A percentile compares a stretch with the other conserved stretches of the same genome.
Evolutionary conservation across 106 monocot species (phyloP).

Genomic region (Dendrobium catenatum): DNA sequence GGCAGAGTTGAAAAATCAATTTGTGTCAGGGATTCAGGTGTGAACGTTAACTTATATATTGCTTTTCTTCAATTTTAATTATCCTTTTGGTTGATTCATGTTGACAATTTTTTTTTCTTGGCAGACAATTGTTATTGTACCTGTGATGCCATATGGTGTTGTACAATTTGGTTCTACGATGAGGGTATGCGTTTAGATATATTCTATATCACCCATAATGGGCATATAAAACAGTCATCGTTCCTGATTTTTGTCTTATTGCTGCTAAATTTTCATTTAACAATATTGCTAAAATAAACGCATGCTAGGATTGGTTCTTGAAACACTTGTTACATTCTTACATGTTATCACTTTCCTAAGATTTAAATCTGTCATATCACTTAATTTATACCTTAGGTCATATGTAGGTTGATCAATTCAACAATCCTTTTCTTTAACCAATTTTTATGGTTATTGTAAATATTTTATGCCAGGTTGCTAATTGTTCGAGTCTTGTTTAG

Average conservation of each 20-base stretch:
- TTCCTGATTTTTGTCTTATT: background rate
- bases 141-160: constrained; percentile 71
- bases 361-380: background rate
- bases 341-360: background rate
- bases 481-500: background rate
- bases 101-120: background rate
- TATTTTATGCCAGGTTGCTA: background rate
- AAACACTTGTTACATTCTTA: background rate
- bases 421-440: background rate
- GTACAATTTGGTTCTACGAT: constrained; percentile 72
- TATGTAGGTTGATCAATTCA: background rate
- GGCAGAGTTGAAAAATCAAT: constrained; percentile 49
- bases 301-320: background rate
- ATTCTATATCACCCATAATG: background rate
- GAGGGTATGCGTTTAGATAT: constrained; percentile 33
- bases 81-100: constrained; percentile 1
- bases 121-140: constrained; percentile 65
- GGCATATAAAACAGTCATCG: background rate
- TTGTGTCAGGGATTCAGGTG: constrained; percentile 61
- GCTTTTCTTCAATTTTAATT: background rate
- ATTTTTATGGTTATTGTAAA: background rate
- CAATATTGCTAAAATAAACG: background rate
- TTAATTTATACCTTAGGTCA: background rate
- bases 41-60: background rate
- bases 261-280: background rate